A percentile compares a stretch with the other conserved stretches of the same genome.
phyloP scores from a whole-genome alignment of 2,329 filamentous ascomycete species.

The Fusarium sp. region DNA sequence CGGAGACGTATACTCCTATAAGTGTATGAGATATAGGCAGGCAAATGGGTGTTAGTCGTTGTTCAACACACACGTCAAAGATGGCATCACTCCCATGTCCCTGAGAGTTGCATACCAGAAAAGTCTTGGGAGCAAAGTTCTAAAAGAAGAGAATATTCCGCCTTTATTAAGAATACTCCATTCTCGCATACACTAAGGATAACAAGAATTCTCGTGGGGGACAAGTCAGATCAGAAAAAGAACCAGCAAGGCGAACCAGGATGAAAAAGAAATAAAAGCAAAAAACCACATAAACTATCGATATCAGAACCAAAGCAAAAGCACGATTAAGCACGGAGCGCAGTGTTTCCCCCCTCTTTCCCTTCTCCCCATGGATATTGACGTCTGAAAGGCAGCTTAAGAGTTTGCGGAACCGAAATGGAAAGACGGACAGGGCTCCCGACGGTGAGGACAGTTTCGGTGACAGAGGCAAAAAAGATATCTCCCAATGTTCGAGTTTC shows the following conservation, averaged over 20 bases:
- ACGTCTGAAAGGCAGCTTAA: not conserved
- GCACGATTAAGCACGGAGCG: not conserved
- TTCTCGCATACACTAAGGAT: conserved; percentile 32
- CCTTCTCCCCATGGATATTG: not conserved
- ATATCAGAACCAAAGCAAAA: conserved; percentile 36
- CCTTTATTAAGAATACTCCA: conserved; percentile 47
- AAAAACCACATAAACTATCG: conserved; percentile 15
- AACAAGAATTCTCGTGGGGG: conserved; percentile 26
- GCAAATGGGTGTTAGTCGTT: not conserved
- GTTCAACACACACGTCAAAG: not conserved
- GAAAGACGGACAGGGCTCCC: not conserved
- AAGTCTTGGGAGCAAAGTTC: not conserved
- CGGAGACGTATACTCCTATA: not conserved
- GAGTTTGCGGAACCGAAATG: conserved; percentile 6
- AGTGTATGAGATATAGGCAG: not conserved
- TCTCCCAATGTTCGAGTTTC: conserved; percentile 12
- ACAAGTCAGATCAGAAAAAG: conserved; percentile 1
- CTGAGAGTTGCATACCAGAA: not conserved
- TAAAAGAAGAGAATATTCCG: conserved; percentile 42
- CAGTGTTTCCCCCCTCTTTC: not conserved
- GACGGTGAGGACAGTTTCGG: not conserved
- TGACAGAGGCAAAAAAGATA: conserved; percentile 13
- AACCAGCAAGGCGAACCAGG: conserved; percentile 31
- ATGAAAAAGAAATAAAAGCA: conserved; percentile 36
- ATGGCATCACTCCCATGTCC: not conserved